Evolutionary conservation across 805 yeast genomes (phyloP), one percentile per base, ranked within the genome.

Genomic region (Candida ponderosae): DNA sequence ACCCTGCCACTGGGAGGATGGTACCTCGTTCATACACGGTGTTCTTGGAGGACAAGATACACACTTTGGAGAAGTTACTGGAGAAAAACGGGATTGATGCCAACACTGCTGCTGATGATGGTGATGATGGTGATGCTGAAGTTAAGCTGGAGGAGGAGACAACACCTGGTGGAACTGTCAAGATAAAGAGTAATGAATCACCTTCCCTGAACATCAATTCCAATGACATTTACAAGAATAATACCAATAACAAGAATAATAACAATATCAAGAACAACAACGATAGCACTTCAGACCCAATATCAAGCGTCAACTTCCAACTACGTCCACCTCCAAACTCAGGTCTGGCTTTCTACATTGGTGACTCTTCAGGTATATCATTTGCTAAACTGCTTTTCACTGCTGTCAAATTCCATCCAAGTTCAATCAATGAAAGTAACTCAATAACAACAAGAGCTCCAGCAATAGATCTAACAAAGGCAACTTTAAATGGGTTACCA

Each of bases 1-100:
- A 89, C 54, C 88, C 95, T 0, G 86, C 88, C 6, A 85, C 96
- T 0, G 95, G 95, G 0, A 65, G 95, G 38, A 87, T 82, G 46
- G 76, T 87, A 1, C 94, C 96, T 0, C 63, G 97, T 29, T 81
- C 87, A 3, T 82, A 83, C 51, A 74, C 86, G 4, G 70, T 76
- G 17, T 81, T 79, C 47, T 61, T 87, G 40, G 96, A 87, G 53
- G 79, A 76, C 39, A 62, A 78, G 28, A 65, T 86, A 3, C 65
- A 67, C 8, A 59, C 61, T n/a, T 60, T 87, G 41, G 85, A 83
- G 53, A 47, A 51, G 6, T 61, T 67, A 40, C 53, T 85, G 21
- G 55, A 58, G 40, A 60, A 57, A 13, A 50, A 62, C 40, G 81
- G 75, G 0, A 50, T 67, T 3, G 67, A 63, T 39, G 58, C 63